Percentiles rank a stretch among this genome's conserved stretches.
Evolutionary conservation across 306 rosid genomes (phyloP).

Genomic region (Alnus glutinosa): DNA sequence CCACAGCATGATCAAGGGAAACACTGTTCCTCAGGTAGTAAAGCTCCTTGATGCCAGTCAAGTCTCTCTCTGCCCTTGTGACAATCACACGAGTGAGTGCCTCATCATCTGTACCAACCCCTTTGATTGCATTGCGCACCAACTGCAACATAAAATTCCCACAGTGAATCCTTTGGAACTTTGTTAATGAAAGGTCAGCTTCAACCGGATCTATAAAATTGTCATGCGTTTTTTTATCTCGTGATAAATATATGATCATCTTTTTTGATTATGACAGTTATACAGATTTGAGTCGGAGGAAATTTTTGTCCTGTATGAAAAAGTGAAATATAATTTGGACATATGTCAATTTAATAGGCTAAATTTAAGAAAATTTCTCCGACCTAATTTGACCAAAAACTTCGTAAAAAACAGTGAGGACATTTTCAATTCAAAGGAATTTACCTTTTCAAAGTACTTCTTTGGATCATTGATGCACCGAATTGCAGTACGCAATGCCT

Average conservation of each 20-base stretch:
- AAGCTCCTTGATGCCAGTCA: constrained; percentile 58
- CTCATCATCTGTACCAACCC: constrained; percentile 68
- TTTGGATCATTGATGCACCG: constrained; percentile 57
- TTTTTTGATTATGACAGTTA: too few species aligned
- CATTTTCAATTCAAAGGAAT: neutral
- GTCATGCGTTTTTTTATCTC: too few species aligned
- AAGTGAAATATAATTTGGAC: too few species aligned
- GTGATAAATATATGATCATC: too few species aligned
- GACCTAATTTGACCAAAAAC: too few species aligned
- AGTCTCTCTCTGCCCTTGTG: constrained; percentile 79
- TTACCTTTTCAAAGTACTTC: constrained; percentile 81
- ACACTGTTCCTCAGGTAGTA: constrained; percentile 80
- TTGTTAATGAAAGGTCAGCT: neutral
- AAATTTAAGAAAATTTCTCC: too few species aligned
- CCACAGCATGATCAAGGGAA: constrained; percentile 64
- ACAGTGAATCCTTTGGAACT: neutral
- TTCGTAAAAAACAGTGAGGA: neutral
- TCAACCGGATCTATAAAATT: neutral
- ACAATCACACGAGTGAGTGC: constrained; percentile 76
- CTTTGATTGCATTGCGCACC: constrained; percentile 58
- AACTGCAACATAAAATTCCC: constrained; percentile 30
- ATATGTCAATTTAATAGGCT: too few species aligned
- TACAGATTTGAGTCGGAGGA: too few species aligned
- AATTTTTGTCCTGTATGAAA: too few species aligned
- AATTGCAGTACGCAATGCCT: constrained; percentile 53